Base-by-base conservation (phyloP, 2,329 filamentous ascomycete species). In the Venturia aucupariae region DNA sequence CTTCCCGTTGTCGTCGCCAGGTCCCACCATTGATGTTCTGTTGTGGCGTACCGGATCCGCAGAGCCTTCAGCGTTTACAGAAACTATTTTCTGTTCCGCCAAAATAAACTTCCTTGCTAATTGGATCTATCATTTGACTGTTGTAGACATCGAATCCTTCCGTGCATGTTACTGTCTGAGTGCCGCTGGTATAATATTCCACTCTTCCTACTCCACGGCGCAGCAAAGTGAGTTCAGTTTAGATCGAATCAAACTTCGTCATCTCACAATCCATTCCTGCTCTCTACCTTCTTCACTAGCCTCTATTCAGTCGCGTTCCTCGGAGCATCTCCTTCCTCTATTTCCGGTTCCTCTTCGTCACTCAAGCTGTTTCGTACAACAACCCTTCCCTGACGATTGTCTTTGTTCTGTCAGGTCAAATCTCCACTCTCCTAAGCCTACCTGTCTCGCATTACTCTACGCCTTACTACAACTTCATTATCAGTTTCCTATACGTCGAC, bases 391-490 rank as follows among this genome's bases (percentile, higher is more conserved):
- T 55, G 19, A 35, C 51, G 4, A 7, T 35, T 30, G 27, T 35
- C 51, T 55, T 55, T 35, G 30, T 55, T 10, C 51, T 55, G 27
- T 55, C 27, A 55, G n/a, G 27, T 55, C 27, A 55, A 35, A 27
- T 27, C 27, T 55, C 24, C 51, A 2, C 24, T 55, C 51, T 5
- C 15, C 15, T 55, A 13, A 17, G 30, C 11, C 4, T n/a, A 11
- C 51, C 51, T 55, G 51, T 55, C 51, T 55, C 51, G 51, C 35
- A 55, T 55, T 55, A 27, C 11, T 55, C n/a, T n/a, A 32, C 51
- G 30, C 51, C 30, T 55, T n/a, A 17, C 27, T 35, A 30, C 51
- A n/a, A 13, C 27, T 55, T 4, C n/a, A 13, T 55, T 35, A 35
- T 55, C 30, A 35, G 30, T 55, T 55, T 35, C 51, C n/a, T n/a